Percentiles rank a stretch among this genome's conserved stretches.
Conservation (phyloP, 2,329 filamentous ascomycete species). For the Thermoascus crustaceus region DNA sequence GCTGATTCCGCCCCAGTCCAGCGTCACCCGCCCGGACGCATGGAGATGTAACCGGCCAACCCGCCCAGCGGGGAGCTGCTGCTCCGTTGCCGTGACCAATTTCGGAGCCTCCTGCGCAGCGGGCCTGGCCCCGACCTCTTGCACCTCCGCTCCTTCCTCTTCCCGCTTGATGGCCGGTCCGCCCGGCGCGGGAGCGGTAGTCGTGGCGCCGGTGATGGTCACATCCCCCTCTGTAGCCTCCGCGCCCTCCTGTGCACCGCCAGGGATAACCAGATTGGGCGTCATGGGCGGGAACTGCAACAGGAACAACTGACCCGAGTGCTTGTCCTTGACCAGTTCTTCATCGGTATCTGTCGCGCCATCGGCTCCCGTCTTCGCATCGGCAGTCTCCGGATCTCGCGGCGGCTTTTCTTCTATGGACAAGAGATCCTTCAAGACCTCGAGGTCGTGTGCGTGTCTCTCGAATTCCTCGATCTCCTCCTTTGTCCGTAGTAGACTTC, state of each 20-base stretch:
- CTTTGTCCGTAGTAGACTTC: slow-evolving; percentile 31
- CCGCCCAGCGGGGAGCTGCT: slow-evolving; percentile 43
- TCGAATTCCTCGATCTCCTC: slow-evolving; percentile 38
- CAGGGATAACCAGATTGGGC: slow-evolving; percentile 44
- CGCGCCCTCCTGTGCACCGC: slow-evolving; percentile 15
- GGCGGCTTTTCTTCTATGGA: slow-evolving; percentile 12
- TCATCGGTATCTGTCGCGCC: slow-evolving; percentile 14
- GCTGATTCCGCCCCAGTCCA: slow-evolving; percentile 56
- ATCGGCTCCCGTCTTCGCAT: slow-evolving; percentile 10
- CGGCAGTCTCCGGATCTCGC: slow-evolving; percentile 11
- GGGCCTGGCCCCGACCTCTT: slow-evolving; percentile 12
- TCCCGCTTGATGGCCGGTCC: slow-evolving; percentile 21
- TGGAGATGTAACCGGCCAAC: slow-evolving; percentile 57
- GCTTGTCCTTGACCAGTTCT: slow-evolving; percentile 29
- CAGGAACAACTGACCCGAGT: slow-evolving; percentile 51
- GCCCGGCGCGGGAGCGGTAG: background rate
- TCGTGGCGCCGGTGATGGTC: slow-evolving; percentile 4
- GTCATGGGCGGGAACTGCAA: slow-evolving; percentile 58
- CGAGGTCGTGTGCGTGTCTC: slow-evolving; percentile 31
- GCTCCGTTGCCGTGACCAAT: slow-evolving; percentile 33
- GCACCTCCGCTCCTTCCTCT: slow-evolving; percentile 22
- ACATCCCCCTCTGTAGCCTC: slow-evolving; percentile 4
- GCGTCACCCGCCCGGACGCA: slow-evolving; percentile 51
- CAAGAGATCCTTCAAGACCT: slow-evolving; percentile 32
- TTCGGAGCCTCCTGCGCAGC: slow-evolving; percentile 15